Base-by-base conservation (phyloP, 331 rosid genomes). In the Quercus tomentella region DNA sequence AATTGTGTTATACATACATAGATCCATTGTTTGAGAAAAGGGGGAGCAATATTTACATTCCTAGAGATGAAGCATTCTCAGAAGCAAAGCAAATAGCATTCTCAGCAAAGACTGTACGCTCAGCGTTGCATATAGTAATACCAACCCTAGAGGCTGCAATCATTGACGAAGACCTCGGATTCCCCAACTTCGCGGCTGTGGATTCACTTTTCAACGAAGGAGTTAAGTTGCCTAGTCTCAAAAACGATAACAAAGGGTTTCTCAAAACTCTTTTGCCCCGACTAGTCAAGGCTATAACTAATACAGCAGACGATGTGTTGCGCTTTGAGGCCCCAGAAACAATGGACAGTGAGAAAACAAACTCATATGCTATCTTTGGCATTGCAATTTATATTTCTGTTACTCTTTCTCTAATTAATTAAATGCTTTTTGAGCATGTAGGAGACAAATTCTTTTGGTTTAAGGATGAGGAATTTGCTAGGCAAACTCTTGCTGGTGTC, bases 391-490 rank as follows among this genome's bases (percentile, higher is more conserved):
- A 23, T 31, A 6, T 5, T 35, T 5, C 17, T 49, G 5, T 23
- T 0, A 1, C 2, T 17, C 15, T 3, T 62, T 51, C 5, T 54
- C 15, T 8, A 41, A 41, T 8, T 73, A 15, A 1, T 2, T 52
- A 26, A 1, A 30, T 41, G 9, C 0, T 1, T 62, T 52, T 22
- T 54, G 9, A 17, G 67, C 8, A 2, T 76, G 37, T 65, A 89
- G 92, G 85, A 58, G 93, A 89, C 82, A 87, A 79, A 62, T 85
- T 89, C 86, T 87, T 87, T 33, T 89, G 93, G 93, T 77, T 81
- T 73, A 81, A 81, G 78, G 91, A 89, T 66, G 87, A 77, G 49
- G 91, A 87, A 68, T 89, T 89, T 87, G 89, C 52, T 33, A 83
- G 93, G 79, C 88, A 89, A 60, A 87, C 93, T 18, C 88, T 89